phyloP scores from a whole-genome alignment of 306 rosid species.

The Senna tora region DNA sequence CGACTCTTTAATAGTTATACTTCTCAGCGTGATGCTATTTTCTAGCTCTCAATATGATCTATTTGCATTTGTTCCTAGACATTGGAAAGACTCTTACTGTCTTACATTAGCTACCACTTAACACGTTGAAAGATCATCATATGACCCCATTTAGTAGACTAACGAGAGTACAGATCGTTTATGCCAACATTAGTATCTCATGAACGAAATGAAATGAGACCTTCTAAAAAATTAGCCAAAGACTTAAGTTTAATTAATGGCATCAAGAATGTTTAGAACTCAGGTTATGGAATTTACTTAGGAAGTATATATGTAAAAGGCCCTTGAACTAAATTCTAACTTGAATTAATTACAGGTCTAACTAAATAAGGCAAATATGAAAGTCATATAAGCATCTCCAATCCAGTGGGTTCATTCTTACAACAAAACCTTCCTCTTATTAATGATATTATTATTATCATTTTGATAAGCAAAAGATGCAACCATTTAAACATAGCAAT shows the following conservation, averaged over 20 bases:
- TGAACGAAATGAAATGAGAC: conserved; percentile 10
- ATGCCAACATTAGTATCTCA: conserved; percentile 17
- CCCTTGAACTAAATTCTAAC: conserved; percentile 19
- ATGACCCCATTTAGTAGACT: not conserved
- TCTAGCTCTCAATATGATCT: not conserved
- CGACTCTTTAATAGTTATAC: not conserved
- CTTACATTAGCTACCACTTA: not conserved
- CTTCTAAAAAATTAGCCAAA: no score
- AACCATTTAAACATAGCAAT: conserved; percentile 19
- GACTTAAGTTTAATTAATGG: conserved; percentile 6
- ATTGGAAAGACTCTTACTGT: conserved; percentile 1
- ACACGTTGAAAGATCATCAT: conserved; percentile 14
- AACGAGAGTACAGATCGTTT: not conserved
- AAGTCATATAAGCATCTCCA: conserved; percentile 27
- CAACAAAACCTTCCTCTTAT: not conserved
- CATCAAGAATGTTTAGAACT: not conserved
- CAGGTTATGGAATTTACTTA: conserved; percentile 7
- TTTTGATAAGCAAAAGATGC: conserved; percentile 21
- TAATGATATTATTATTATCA: not conserved
- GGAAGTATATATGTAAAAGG: not conserved
- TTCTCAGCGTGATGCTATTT: not conserved
- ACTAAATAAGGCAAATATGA: conserved; percentile 14
- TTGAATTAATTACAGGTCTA: conserved; percentile 19
- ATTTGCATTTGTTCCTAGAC: conserved; percentile 9
- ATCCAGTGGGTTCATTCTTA: conserved; percentile 12